phyloP scores from a whole-genome alignment of 2,329 filamentous ascomycete genomes.

The Bisporella sp. region DNA sequence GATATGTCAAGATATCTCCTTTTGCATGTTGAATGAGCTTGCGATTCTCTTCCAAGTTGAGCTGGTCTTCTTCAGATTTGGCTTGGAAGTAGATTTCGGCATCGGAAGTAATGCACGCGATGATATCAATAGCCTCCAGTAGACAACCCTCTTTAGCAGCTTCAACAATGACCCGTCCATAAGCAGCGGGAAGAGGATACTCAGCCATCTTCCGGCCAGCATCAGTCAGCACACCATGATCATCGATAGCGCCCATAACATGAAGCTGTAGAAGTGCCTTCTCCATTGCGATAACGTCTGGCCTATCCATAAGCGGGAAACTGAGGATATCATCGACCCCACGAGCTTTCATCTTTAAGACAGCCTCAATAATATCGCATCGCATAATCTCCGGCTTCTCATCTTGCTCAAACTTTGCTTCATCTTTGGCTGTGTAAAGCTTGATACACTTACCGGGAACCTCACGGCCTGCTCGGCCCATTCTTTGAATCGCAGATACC shows the following conservation, averaged over 20 bases:
- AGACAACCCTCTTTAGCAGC: constrained; percentile 70
- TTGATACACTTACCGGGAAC: constrained; percentile 84
- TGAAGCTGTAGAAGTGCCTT: constrained; percentile 77
- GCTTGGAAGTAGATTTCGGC: constrained; percentile 57
- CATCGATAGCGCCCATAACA: constrained; percentile 67
- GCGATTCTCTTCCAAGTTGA: constrained; percentile 45
- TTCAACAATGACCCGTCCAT: constrained; percentile 77
- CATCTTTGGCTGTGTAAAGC: constrained; percentile 77
- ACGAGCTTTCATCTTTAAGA: constrained; percentile 89
- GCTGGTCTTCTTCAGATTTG: constrained; percentile 48
- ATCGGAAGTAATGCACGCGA: constrained; percentile 55
- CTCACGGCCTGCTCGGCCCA: constrained; percentile 89
- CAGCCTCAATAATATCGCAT: constrained; percentile 78
- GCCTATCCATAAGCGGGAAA: constrained; percentile 82
- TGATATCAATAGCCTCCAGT: constrained; percentile 78
- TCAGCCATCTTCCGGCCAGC: constrained; percentile 71
- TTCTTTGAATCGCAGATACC: constrained; percentile 85
- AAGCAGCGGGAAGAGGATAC: constrained; percentile 73
- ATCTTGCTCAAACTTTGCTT: constrained; percentile 59
- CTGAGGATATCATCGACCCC: constrained; percentile 73
- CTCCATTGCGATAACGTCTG: constrained; percentile 69
- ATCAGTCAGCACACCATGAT: constrained; percentile 65
- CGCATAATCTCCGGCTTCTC: constrained; percentile 86
- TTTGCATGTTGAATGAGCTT: constrained; percentile 54
- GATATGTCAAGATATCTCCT: constrained; percentile 58